Evolutionary conservation across 805 yeast species (phyloP).

Genomic region (Scheffersomyces coipomensis): DNA sequence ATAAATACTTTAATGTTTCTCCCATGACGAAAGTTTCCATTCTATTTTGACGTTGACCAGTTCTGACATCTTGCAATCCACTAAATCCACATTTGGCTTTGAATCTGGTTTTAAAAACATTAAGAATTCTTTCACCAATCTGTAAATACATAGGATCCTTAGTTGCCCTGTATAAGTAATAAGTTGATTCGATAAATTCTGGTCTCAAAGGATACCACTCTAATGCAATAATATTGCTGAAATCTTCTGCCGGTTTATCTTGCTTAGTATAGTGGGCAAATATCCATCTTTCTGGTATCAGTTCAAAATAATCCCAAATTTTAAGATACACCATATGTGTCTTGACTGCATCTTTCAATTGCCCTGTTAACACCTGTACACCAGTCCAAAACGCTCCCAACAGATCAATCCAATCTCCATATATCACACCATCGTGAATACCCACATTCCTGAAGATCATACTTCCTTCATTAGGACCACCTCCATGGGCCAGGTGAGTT

Average conservation of each 20-base stretch:
- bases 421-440: constrained; percentile 46
- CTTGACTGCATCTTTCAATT: constrained; percentile 59
- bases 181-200: constrained; percentile 87
- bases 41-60: constrained; percentile 65
- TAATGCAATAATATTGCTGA: constrained; percentile 38
- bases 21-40: constrained; percentile 92
- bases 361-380: constrained; percentile 75
- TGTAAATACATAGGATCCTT: constrained; percentile 79
- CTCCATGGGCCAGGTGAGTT: constrained; percentile 36
- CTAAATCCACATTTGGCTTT: constrained; percentile 75
- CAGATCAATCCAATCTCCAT: constrained; percentile 77
- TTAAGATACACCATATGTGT: constrained; percentile 66
- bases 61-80: constrained; percentile 67
- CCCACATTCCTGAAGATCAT: constrained; percentile 60
- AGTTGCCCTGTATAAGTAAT: constrained; percentile 79
- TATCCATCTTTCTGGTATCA: constrained; percentile 88
- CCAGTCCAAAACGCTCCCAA: constrained; percentile 90
- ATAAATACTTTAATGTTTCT: constrained; percentile 83
- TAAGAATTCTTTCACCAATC: constrained; percentile 66
- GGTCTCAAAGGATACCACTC: constrained; percentile 96
- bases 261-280: constrained; percentile 9
- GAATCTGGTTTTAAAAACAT: constrained; percentile 52
- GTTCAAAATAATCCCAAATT: constrained; percentile 76
- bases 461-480: constrained; percentile 17
- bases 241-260: constrained; percentile 3